phyloP scores from a whole-genome alignment of 257 asterid genomes.

The Nicotiana noctiflora region DNA sequence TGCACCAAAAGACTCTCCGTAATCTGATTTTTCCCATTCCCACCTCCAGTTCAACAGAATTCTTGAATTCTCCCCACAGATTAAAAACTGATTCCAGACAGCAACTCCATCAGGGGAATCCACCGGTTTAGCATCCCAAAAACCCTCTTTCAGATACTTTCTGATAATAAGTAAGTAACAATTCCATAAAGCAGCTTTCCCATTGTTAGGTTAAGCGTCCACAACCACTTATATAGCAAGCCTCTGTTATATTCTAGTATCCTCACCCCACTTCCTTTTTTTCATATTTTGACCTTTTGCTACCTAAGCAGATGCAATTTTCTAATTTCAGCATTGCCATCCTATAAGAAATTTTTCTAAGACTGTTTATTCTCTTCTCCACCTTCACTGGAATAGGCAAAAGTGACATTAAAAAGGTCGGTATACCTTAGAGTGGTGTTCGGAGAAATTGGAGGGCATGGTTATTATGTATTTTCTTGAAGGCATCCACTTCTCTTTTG shows the following conservation, averaged over 20 bases:
- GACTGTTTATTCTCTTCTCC: neutral
- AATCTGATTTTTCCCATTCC: neutral
- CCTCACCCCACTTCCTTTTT: neutral
- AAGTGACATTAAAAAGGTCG: neutral
- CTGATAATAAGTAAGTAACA: neutral
- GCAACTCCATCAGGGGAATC: neutral
- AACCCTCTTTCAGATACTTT: neutral
- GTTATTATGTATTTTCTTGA: neutral
- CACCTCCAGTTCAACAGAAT: neutral
- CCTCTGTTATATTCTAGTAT: neutral
- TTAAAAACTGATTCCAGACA: neutral
- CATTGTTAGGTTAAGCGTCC: neutral
- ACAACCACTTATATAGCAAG: neutral
- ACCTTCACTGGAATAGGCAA: neutral
- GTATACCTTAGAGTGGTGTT: neutral
- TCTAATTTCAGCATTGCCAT: neutral
- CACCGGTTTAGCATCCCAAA: neutral
- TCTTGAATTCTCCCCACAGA: neutral
- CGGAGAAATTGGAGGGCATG: constrained; percentile 3
- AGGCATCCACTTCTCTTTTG: neutral
- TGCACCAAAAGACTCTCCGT: neutral
- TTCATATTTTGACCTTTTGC: neutral
- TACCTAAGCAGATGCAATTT: neutral
- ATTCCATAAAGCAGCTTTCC: neutral
- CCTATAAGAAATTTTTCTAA: neutral